Conservation (phyloP, 208 protist genomes). For the Leishmania guyanensis region DNA sequence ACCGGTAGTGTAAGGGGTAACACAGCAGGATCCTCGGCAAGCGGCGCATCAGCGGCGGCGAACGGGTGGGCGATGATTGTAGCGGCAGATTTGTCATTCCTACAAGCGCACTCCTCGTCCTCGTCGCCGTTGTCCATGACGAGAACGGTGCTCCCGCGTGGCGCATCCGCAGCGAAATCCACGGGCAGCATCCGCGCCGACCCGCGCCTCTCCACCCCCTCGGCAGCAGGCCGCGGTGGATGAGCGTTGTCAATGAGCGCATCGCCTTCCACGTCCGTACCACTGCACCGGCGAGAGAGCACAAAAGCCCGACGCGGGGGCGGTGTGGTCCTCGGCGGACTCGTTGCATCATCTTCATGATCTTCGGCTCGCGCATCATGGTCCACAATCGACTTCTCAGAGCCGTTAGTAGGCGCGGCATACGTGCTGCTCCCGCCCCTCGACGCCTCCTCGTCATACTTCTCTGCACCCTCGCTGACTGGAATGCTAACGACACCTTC, state of each 20-base stretch:
- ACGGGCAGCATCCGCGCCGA: not conserved
- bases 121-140: constrained; percentile 4
- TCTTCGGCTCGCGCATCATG: not conserved
- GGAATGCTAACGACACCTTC: constrained; percentile 14
- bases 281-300: constrained; percentile 37
- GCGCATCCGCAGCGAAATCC: no score
- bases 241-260: not conserved
- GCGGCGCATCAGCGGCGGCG: not conserved
- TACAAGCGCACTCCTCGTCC: not conserved
- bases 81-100: no score
- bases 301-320: constrained; percentile 59
- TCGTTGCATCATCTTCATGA: not conserved
- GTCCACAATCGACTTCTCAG: not conserved
- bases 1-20: not conserved
- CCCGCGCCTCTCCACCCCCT: not conserved
- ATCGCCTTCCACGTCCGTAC: not conserved
- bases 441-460: not conserved
- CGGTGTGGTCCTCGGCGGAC: constrained; percentile 28
- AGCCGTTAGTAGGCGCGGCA: not conserved
- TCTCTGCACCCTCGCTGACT: not conserved
- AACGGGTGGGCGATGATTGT: not conserved
- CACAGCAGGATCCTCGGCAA: not conserved
- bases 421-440: not conserved
- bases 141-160: constrained; percentile 8
- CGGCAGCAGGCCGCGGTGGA: not conserved